Evolutionary conservation across 148 eudicot genomes (phyloP), one percentile per base, ranked within the genome.

Genomic region (Mesembryanthemum crystallinum): DNA sequence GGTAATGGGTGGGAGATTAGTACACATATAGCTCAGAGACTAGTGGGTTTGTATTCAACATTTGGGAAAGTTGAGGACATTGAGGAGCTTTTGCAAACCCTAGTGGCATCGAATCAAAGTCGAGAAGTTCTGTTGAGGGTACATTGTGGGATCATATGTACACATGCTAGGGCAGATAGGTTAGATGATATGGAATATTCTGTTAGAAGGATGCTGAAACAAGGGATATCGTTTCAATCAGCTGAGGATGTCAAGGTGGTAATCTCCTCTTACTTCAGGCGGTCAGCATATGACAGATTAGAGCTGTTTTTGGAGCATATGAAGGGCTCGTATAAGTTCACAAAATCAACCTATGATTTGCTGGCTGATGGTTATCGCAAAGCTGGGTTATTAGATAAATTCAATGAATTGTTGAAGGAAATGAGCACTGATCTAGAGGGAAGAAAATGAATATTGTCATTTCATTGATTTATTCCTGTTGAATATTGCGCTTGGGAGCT

Each of bases 151-250:
- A 68, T 86, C 51, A 82, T 86, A 71, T 60, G 77, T 70, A 71
- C 77, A 71, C 86, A 80, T 70, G 85, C 88, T 17, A 72, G 24
- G 68, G 66, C 74, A 30, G 89, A 84, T 70, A 76, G 89, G 79
- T 73, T 86, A 63, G 89, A 88, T 71, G 87, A 86, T 71, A 80
- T 84, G 70, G 89, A 88, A 77, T 83, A 80, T 75, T 77, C 82
- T 59, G 80, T 84, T 66, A 87, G 87, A 64, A 82, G 89, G 81
- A 88, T 88, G 91, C 73, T 86, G 73, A 86, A 77, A 59, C 72
- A 80, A 71, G 86, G 85, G 60, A 57, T 86, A 51, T 60, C 71
- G 4, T 88, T 86, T 64, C 73, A 65, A 63, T 73, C 73, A 52
- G 35, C 72, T 28, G 83, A 86, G 43, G 89, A 80, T 82, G 75